Percentiles rank a stretch among this genome's conserved stretches.
Conservation (phyloP, 768 basidiomycete genomes). For the Hypsizygus marmoreus region DNA sequence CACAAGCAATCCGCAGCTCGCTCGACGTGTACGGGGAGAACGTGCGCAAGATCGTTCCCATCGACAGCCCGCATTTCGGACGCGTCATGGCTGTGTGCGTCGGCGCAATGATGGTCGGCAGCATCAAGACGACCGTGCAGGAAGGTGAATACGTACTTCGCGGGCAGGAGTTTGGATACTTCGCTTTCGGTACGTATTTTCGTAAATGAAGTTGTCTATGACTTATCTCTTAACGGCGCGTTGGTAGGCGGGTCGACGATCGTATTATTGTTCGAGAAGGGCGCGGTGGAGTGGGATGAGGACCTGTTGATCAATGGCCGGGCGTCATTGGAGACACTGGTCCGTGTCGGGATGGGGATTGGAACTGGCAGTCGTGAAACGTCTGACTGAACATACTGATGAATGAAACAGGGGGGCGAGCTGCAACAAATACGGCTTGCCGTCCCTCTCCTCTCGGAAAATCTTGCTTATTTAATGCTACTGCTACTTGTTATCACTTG, state of each 20-base stretch:
- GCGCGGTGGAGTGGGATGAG: slow-evolving; percentile 86
- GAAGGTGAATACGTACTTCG: slow-evolving; percentile 81
- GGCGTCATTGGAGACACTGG: slow-evolving; percentile 87
- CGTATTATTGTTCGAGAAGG: slow-evolving; percentile 87
- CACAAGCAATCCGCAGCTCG: slow-evolving; percentile 89
- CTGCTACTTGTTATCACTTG: no score
- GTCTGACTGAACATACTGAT: background rate
- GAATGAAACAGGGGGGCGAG: no score
- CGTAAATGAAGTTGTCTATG: slow-evolving; percentile 2
- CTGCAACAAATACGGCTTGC: no score
- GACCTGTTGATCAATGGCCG: slow-evolving; percentile 84
- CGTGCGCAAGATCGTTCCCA: slow-evolving; percentile 87
- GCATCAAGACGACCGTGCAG: slow-evolving; percentile 82
- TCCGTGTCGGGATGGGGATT: slow-evolving; percentile 86
- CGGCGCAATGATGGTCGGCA: slow-evolving; percentile 95
- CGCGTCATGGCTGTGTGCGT: slow-evolving; percentile 90
- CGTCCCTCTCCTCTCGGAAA: no score
- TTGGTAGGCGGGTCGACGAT: slow-evolving; percentile 84
- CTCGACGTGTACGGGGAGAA: slow-evolving; percentile 97
- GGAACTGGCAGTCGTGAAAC: slow-evolving; percentile 38
- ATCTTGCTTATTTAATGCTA: no score
- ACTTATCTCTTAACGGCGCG: background rate
- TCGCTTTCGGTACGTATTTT: slow-evolving; percentile 79
- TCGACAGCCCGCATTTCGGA: slow-evolving; percentile 88
- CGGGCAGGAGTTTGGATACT: slow-evolving; percentile 92